Base-by-base conservation (phyloP, 345 rosid species). In the Gossypioides kirkii region DNA sequence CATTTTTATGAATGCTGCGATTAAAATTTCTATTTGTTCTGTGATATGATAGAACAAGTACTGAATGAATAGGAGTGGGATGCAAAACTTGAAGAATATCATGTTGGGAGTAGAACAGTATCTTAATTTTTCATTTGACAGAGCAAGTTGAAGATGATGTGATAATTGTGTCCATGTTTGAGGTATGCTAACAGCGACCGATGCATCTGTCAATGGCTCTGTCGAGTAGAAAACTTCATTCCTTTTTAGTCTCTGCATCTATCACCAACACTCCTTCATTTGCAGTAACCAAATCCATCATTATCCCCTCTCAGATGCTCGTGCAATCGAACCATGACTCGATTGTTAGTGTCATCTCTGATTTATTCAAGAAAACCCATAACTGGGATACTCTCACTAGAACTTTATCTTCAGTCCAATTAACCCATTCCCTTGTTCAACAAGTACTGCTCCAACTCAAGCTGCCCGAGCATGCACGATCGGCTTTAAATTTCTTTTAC, bases 401-500 rank as follows among this genome's bases (percentile, higher is more conserved):
- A 46, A 79, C 82, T 17, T 90, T 86, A 64, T 61, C 70, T 52
- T 71, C 78, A 38, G 38, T 84, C 2, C 78, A 78, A 36, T 22
- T 91, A 45, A 83, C 83, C 60, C 71, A 80, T 23, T 83, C 79
- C 10, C 50, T 90, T 43, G 77, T 87, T 36, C 68, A 80, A 32
- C 61, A 76, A 12, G 85, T 93, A 10, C 81, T 93, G 62, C 85
- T 93, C 64, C 81, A 85, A 71, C 78, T 93, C 78, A 87, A 86
- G 74, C 83, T 85, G 10, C 97, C 94, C 0, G 72, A 62, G 42
- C 81, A 88, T 58, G 92, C 97, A 6, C 88, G 87, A 81, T 74
- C 71, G 16, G 98, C 93, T 41, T 68, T 93, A 17, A 82, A 83
- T 69, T 93, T 93, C 81, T 91, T 93, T 81, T 87, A 89, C 71